Percentiles rank a stretch among this genome's conserved stretches.
phyloP scores from a whole-genome alignment of 495 filamentous ascomycete species.

The Chaetomidium leptoderma region DNA sequence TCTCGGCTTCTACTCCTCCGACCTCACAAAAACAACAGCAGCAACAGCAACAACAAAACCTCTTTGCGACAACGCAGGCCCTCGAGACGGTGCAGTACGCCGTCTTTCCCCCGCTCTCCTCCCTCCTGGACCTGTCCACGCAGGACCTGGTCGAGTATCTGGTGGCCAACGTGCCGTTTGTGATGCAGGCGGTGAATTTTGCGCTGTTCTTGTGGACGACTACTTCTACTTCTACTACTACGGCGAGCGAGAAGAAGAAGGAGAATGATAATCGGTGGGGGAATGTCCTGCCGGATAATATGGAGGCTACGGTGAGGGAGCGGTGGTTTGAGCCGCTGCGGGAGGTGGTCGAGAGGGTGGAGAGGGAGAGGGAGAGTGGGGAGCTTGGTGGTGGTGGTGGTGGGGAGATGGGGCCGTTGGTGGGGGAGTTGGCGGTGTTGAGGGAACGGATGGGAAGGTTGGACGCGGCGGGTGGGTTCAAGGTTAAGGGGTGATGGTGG shows the following conservation, averaged over 20 bases:
- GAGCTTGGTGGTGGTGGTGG: conserved; percentile 19
- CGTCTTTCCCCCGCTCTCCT: conserved; percentile 39
- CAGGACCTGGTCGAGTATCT: conserved; percentile 34
- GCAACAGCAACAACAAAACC: conserved; percentile 33
- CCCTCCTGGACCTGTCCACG: conserved; percentile 26
- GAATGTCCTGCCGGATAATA: conserved; percentile 37
- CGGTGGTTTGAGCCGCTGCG: conserved; percentile 52
- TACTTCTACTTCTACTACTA: not conserved
- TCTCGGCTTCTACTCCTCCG: conserved; percentile 37
- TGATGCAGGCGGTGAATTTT: conserved; percentile 48
- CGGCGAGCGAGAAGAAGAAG: not conserved
- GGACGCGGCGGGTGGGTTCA: conserved; percentile 20
- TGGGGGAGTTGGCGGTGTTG: conserved; percentile 37
- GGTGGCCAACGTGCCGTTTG: conserved; percentile 37
- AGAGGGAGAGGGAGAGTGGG: conserved; percentile 23
- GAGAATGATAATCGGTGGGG: conserved; percentile 31
- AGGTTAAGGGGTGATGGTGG: not conserved
- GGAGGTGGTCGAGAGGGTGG: conserved; percentile 41
- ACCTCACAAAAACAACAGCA: conserved; percentile 13
- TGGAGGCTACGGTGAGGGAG: conserved; percentile 46
- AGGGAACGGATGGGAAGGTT: conserved; percentile 34
- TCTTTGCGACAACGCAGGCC: conserved; percentile 55
- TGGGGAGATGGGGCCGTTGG: conserved; percentile 19
- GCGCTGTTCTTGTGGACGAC: conserved; percentile 46
- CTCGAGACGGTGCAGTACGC: conserved; percentile 45